Base-by-base conservation (phyloP, 257 asterid genomes). In the Buddleja alternifolia region DNA sequence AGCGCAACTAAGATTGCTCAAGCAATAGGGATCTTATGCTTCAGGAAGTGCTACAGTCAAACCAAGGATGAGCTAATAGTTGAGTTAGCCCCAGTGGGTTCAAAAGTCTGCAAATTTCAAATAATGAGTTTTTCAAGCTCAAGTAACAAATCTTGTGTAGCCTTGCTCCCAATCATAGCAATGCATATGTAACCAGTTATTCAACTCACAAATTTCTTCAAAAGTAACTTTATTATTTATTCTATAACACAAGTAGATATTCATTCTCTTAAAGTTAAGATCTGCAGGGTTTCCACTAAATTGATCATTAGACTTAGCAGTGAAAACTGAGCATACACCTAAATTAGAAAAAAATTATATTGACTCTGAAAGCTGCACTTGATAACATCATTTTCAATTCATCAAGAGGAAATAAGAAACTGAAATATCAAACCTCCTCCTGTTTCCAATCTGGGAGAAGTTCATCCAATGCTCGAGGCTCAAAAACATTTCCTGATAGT, bases 401-500 rank as follows among this genome's bases (percentile, higher is more conserved):
- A 29, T 56, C 29, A 45, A 21, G 45, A 37, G 21, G 24, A 57
- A 58, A 74, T 19, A 66, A 3, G 9, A 8, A 65, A 64, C 14
- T 48, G 47, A 19, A 72, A 67, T 77, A 63, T 70, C 59, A 60
- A 75, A 88, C 99, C 92, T 91, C 87, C 71, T 88, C 95, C 68
- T 82, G 73, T 67, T 83, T 94, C 99, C 99, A 94, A 8, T 67
- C 82, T 4, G 99, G 99, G 50, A 94, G 73, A 80, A 94, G 99
- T 81, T 94, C 97, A 77, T 94, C 86, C 83, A 94, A 73, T 14
- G 96, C 95, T 57, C 97, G 89, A 23, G 97, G 90, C 84, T 94
- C 97, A 63, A 90, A 94, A 77, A 94, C 96, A 72, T 94, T 94
- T 40, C 99, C 99, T 1, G 99, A 94, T 77, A 94, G 52, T 69